A percentile compares a stretch with the other conserved stretches of the same genome.
Conservation (phyloP, 495 filamentous ascomycete genomes). For the Choiromyces venosus region DNA sequence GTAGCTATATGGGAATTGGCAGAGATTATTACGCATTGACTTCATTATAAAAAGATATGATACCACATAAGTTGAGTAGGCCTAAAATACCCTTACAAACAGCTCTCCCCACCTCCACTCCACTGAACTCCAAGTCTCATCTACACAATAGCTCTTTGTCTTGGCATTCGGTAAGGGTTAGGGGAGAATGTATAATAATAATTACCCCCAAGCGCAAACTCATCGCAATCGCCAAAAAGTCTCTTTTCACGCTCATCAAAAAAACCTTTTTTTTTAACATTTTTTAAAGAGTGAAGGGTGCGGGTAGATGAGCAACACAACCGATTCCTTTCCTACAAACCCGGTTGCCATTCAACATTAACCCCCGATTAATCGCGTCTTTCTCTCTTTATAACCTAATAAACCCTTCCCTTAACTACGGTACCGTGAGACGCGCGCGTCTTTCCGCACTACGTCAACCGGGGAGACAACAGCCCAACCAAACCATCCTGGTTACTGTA, state of each 20-base stretch:
- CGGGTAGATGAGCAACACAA: not conserved
- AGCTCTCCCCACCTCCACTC: not conserved
- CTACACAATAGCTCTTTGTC: not conserved
- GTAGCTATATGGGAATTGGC: constrained; percentile 36
- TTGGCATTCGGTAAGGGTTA: not conserved
- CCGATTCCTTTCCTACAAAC: not conserved
- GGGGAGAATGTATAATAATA: not conserved
- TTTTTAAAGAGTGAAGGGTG: not conserved
- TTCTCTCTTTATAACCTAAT: not conserved
- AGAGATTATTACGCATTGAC: not conserved
- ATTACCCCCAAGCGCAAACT: not conserved
- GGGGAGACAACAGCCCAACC: not conserved
- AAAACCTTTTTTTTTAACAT: not conserved
- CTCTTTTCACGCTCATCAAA: not conserved
- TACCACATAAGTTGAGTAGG: not conserved
- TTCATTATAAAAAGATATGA: not conserved
- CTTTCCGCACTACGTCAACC: not conserved
- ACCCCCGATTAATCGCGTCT: not conserved
- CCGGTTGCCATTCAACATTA: not conserved
- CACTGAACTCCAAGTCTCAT: not conserved
- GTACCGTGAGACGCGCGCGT: not conserved
- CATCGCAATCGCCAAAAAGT: not conserved
- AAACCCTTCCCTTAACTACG: not conserved
- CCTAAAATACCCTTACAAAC: not conserved
- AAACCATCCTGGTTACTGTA: not conserved